A percentile compares a stretch with the other conserved stretches of the same genome.
Evolutionary conservation across 139 green algal genomes (phyloP).

Genomic region (Tetradesmus obliquus): DNA sequence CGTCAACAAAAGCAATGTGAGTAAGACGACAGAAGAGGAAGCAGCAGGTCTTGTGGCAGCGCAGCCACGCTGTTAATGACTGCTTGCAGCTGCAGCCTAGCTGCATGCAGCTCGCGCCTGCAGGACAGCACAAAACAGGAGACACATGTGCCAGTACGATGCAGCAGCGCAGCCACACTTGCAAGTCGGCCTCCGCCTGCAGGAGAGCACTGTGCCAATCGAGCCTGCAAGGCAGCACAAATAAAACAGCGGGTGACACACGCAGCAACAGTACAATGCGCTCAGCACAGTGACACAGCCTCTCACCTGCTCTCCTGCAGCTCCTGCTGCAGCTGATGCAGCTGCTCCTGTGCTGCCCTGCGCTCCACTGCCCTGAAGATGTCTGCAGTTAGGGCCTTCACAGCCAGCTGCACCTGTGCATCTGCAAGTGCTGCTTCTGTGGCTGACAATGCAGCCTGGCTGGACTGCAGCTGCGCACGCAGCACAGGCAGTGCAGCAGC

Average conservation of each 20-base stretch:
- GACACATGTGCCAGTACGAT: no score
- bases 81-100: constrained; percentile 1
- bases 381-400: background rate
- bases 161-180: no score
- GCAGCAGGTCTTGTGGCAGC: background rate
- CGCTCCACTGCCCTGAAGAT: constrained; percentile 5
- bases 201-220: no score
- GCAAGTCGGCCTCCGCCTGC: no score
- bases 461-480: background rate
- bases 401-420: background rate
- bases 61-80: background rate
- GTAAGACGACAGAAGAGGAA: background rate
- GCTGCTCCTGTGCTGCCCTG: background rate
- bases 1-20: no score
- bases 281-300: no score
- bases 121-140: no score
- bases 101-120: constrained; percentile 20
- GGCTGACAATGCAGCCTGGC: background rate
- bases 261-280: no score
- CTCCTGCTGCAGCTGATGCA: background rate
- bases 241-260: no score
- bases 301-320: constrained; percentile 2
- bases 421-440: constrained; percentile 32
- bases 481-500: background rate
- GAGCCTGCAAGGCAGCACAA: no score